Percentiles rank a stretch among this genome's conserved stretches.
Conservation (phyloP, 140 eudicot species). For the Ambrosia hybrid region DNA sequence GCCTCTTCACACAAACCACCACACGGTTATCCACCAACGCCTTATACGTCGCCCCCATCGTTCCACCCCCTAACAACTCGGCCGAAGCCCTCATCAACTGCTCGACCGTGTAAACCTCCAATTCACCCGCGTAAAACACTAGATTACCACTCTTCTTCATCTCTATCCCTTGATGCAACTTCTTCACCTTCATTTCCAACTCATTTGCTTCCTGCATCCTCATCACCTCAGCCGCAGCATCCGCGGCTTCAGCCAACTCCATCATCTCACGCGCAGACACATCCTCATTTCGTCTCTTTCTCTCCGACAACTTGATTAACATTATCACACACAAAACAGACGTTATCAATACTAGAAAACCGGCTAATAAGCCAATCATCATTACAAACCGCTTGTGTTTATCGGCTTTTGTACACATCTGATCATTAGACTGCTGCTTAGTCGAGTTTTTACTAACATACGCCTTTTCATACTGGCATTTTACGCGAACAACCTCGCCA, state of each 20-base stretch:
- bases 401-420: too few relatives aligned
- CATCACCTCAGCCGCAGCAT: slow-evolving; percentile 66
- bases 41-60: slow-evolving; percentile 70
- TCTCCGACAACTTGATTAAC: slow-evolving; percentile 25
- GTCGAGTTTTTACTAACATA: slow-evolving; percentile 33
- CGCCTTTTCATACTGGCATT: slow-evolving; percentile 40
- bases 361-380: slow-evolving; percentile 43
- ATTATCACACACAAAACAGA: slow-evolving; percentile 37
- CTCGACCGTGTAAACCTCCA: slow-evolving; percentile 53
- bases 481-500: slow-evolving; percentile 49
- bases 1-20: slow-evolving; percentile 69
- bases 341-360: slow-evolving; percentile 29
- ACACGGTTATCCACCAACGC: slow-evolving; percentile 68
- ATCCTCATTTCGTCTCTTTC: slow-evolving; percentile 9
- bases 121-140: slow-evolving; percentile 59
- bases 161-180: slow-evolving; percentile 48
- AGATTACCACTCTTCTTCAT: slow-evolving; percentile 57
- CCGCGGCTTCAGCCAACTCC: slow-evolving; percentile 44
- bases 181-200: slow-evolving; percentile 62
- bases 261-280: slow-evolving; percentile 21
- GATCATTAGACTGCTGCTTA: background rate
- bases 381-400: slow-evolving; percentile 29
- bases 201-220: slow-evolving; percentile 65
- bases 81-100: slow-evolving; percentile 81
- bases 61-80: slow-evolving; percentile 70